A percentile compares a stretch with the other conserved stretches of the same genome.
These are phyloP conservation scores for Immersiporthe knoxdaviesiana DNA, from an alignment of 2,329 filamentous ascomycete species.

Conservation along the genomic window DNA sequence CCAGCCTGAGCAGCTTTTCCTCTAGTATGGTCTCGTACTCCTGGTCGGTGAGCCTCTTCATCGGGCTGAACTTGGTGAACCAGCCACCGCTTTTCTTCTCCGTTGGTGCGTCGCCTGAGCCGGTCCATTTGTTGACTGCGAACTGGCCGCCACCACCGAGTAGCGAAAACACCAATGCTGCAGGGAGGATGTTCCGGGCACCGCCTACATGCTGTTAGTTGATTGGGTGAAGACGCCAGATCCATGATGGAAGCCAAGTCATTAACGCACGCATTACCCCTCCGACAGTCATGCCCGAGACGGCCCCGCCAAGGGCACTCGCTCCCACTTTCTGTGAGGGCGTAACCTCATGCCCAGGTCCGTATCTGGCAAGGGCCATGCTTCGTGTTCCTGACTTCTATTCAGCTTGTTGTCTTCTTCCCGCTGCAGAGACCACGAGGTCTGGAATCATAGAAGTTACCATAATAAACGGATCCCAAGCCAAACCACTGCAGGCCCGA, in stretches of 20 bases:
- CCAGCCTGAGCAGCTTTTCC: conserved; percentile 71
- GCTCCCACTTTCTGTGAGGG: conserved; percentile 64
- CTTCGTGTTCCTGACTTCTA: conserved; percentile 24
- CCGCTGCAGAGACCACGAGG: background rate
- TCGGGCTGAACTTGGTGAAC: conserved; percentile 70
- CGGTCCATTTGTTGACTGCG: conserved; percentile 30
- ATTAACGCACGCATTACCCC: conserved; percentile 55
- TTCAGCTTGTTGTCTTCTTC: background rate
- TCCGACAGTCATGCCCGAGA: conserved; percentile 65
- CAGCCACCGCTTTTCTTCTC: conserved; percentile 32
- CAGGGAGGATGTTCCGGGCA: conserved; percentile 56
- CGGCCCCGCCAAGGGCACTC: conserved; percentile 69
- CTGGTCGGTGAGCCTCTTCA: conserved; percentile 69
- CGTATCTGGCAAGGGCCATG: conserved; percentile 51
- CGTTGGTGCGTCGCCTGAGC: background rate
- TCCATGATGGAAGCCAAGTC: no score
- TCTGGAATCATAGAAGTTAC: conserved; percentile 43
- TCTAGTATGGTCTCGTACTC: conserved; percentile 72
- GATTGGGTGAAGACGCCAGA: background rate
- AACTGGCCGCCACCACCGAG: conserved; percentile 40
- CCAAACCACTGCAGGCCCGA: conserved; percentile 81
- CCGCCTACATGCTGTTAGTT: conserved; percentile 46
- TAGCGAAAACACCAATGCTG: conserved; percentile 51
- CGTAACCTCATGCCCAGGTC: conserved; percentile 56
- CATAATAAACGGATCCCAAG: conserved; percentile 77